phyloP scores from a whole-genome alignment of 352 stramenopile species.

The Pythium scleroteichum region DNA sequence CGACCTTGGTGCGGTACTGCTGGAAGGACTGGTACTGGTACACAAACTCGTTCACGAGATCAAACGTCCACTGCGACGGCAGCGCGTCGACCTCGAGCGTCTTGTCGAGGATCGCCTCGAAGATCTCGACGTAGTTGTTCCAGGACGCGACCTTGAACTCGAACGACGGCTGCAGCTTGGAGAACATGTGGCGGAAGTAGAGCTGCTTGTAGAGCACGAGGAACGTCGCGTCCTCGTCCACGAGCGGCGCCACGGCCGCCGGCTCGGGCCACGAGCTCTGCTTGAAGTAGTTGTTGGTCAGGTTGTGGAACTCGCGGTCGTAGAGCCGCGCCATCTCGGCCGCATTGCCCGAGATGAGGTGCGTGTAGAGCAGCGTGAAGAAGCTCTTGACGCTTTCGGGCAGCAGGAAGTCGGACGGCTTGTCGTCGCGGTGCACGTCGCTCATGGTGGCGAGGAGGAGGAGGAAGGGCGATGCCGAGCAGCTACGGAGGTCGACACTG shows the following conservation, averaged over 20 bases:
- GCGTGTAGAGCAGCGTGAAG: slow-evolving; percentile 88
- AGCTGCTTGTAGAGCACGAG: slow-evolving; percentile 96
- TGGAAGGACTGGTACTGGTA: slow-evolving; percentile 99
- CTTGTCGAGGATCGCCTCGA: slow-evolving; percentile 91
- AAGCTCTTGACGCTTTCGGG: slow-evolving; percentile 88
- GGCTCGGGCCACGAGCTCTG: slow-evolving; percentile 93
- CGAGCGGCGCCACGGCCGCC: slow-evolving; percentile 79
- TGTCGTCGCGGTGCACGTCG: slow-evolving; percentile 68
- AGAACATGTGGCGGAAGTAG: slow-evolving; percentile 96
- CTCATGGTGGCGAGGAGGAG: slow-evolving; percentile 34
- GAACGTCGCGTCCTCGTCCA: slow-evolving; percentile 91
- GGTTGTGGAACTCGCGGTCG: slow-evolving; percentile 85
- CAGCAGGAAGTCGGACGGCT: slow-evolving; percentile 86
- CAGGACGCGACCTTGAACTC: slow-evolving; percentile 92
- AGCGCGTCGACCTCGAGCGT: slow-evolving; percentile 84
- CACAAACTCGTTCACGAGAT: slow-evolving; percentile 99
- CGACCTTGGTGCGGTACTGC: slow-evolving; percentile 92
- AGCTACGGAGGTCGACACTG: slow-evolving; percentile 1
- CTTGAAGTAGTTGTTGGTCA: slow-evolving; percentile 95
- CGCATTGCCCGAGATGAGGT: slow-evolving; percentile 82
- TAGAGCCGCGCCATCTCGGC: slow-evolving; percentile 84
- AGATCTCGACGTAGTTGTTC: slow-evolving; percentile 94
- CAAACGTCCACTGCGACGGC: slow-evolving; percentile 97
- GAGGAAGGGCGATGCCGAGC: too few relatives aligned
- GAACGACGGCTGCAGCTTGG: slow-evolving; percentile 80